Percentiles rank a stretch among this genome's conserved stretches.
Evolutionary conservation across 768 basidiomycete species (phyloP).

Genomic region (Hortiboletus campestris): DNA sequence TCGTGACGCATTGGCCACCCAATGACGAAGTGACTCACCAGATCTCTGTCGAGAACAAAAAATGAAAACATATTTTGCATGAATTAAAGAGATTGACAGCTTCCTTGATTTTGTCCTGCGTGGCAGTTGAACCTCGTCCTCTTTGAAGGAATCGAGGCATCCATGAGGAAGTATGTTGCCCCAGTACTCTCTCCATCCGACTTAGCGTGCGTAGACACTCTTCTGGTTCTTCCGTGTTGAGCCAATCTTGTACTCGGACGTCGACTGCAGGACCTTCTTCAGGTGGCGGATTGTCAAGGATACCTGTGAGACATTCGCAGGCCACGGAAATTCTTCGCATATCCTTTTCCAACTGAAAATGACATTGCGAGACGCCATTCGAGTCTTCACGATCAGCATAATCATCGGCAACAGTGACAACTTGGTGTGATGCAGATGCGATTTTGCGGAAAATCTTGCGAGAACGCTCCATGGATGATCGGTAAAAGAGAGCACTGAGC

Average conservation of each 20-base stretch:
- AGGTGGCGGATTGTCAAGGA: not conserved
- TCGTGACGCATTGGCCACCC: not conserved
- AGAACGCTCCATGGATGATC: conserved; percentile 5
- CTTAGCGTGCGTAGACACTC: not conserved
- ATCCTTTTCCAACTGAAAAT: conserved; percentile 4
- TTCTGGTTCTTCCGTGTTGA: not conserved
- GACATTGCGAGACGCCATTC: not conserved
- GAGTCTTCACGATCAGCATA: not conserved
- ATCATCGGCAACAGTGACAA: not conserved
- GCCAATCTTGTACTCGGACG: not conserved
- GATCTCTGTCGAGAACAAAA: not conserved
- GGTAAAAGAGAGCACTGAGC: not conserved
- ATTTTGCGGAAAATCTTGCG: conserved; percentile 1
- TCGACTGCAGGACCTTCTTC: not conserved
- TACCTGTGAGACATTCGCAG: not conserved
- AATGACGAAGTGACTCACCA: not conserved
- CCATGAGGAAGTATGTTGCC: not conserved
- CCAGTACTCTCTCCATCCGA: not conserved
- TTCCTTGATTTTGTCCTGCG: not conserved
- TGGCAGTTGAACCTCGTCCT: not conserved
- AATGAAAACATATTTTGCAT: not conserved
- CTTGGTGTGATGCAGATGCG: not conserved
- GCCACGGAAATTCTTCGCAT: conserved; percentile 7
- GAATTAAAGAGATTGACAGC: not conserved
- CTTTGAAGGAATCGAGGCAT: not conserved